A percentile compares a stretch with the other conserved stretches of the same genome.
These are phyloP conservation scores for Eucommia ulmoides DNA, from an alignment of 257 asterid species.

Conservation along the genomic window DNA sequence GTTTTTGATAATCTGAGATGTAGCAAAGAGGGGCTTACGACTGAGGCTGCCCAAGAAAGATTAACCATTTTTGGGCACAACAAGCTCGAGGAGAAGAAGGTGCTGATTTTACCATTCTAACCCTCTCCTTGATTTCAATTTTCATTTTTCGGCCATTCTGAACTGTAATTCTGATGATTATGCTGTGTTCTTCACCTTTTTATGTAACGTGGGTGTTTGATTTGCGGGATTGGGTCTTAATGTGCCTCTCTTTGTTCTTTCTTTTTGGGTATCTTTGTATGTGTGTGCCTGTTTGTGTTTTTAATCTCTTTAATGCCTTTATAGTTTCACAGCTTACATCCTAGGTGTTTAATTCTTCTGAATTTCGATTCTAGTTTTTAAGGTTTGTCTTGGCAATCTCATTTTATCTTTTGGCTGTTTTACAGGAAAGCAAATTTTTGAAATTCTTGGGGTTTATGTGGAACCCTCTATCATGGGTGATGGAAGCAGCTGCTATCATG, in stretches of 20 bases:
- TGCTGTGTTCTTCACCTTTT: not conserved
- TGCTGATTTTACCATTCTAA: not conserved
- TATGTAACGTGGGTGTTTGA: not conserved
- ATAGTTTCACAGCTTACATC: not conserved
- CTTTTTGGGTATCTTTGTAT: too few relatives aligned
- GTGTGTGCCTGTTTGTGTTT: not conserved
- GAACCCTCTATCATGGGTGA: conserved; percentile 3
- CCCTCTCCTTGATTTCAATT: not conserved
- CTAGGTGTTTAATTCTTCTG: not conserved
- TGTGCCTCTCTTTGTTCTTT: too few relatives aligned
- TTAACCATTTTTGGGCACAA: conserved; percentile 2
- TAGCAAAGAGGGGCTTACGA: not conserved
- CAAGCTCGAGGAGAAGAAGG: conserved; percentile 5
- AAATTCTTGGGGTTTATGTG: conserved; percentile 2
- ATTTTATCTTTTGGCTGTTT: not conserved
- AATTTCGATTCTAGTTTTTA: not conserved
- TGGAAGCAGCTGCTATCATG: conserved; percentile 3
- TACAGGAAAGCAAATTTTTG: conserved; percentile 2
- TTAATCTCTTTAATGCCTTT: not conserved
- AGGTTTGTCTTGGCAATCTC: not conserved
- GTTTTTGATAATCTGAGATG: conserved; percentile 3
- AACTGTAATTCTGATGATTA: not conserved
- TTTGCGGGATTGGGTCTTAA: too few relatives aligned
- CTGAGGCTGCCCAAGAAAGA: not conserved
- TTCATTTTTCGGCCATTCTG: not conserved